These are phyloP conservation scores for Skeletonema menzelii DNA, from an alignment of 108 stramenopile genomes.

Conservation along the genomic window DNA sequence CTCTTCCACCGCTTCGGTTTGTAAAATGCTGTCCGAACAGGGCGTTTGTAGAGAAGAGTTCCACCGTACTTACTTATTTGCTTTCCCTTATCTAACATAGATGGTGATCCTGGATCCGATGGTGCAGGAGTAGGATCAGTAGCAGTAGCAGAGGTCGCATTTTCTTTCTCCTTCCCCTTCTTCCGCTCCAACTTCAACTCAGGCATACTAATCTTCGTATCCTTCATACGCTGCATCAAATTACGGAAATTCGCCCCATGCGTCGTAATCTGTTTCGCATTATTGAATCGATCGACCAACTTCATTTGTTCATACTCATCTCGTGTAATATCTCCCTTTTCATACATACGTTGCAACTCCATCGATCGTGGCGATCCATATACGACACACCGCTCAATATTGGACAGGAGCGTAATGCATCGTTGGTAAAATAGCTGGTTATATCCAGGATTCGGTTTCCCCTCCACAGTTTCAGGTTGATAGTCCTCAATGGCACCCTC, in stretches of 20 bases:
- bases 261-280: conserved; percentile 83
- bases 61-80: conserved; percentile 61
- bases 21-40: conserved; percentile 61
- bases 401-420: conserved; percentile 92
- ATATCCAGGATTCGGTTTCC: conserved; percentile 79
- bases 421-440: conserved; percentile 88
- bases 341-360: conserved; percentile 88
- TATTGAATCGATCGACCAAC: conserved; percentile 91
- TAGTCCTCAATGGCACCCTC: conserved; percentile 98
- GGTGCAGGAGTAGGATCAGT: conserved; percentile 10
- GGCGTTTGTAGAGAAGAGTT: conserved; percentile 79
- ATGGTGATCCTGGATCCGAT: neutral
- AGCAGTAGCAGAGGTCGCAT: conserved; percentile 6
- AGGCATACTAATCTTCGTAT: conserved; percentile 9
- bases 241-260: conserved; percentile 45
- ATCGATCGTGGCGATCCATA: conserved; percentile 77
- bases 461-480: conserved; percentile 92
- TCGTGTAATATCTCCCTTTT: conserved; percentile 86
- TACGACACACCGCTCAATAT: conserved; percentile 94
- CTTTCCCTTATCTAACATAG: neutral
- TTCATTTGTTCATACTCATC: conserved; percentile 86
- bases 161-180: conserved; percentile 22
- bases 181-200: conserved; percentile 31
- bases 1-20: conserved; percentile 87
- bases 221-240: conserved; percentile 40